Conservation (phyloP, 768 basidiomycete genomes). For the Rhizopogon rudus region DNA sequence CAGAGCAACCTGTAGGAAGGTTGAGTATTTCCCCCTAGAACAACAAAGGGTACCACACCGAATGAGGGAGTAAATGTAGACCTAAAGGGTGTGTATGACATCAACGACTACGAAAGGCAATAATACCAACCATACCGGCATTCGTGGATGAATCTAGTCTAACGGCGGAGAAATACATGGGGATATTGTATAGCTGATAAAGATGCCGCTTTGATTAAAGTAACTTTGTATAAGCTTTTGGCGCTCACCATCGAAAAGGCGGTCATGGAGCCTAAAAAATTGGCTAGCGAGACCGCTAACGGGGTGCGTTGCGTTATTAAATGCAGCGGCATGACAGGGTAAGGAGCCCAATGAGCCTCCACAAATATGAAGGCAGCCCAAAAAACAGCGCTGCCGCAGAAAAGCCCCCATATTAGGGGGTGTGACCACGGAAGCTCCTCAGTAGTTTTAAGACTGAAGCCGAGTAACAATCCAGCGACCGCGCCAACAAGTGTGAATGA, state of each 20-base stretch:
- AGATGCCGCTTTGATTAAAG: slow-evolving; percentile 7
- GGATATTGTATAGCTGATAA: slow-evolving; percentile 74
- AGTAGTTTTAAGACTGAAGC: slow-evolving; percentile 71
- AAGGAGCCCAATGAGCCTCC: slow-evolving; percentile 72
- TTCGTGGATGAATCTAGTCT: slow-evolving; percentile 59
- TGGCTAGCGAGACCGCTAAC: slow-evolving; percentile 72
- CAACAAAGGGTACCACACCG: slow-evolving; percentile 41
- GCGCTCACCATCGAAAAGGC: slow-evolving; percentile 71
- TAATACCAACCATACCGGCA: slow-evolving; percentile 50
- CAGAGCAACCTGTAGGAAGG: slow-evolving; percentile 57
- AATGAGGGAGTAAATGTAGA: slow-evolving; percentile 86
- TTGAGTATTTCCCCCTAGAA: slow-evolving; percentile 10
- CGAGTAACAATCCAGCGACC: slow-evolving; percentile 69
- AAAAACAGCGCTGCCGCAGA: slow-evolving; percentile 52
- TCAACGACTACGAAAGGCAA: slow-evolving; percentile 6
- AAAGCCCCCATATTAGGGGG: slow-evolving; percentile 64
- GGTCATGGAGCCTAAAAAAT: slow-evolving; percentile 71
- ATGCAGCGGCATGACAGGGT: slow-evolving; percentile 88
- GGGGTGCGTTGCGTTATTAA: slow-evolving; percentile 77
- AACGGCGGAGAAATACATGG: slow-evolving; percentile 87
- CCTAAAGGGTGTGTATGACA: slow-evolving; percentile 36
- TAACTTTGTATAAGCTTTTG: neutral
- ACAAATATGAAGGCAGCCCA: slow-evolving; percentile 64
- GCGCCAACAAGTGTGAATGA: slow-evolving; percentile 72
- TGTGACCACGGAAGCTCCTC: slow-evolving; percentile 76